These are phyloP conservation scores for Medicago lupulina DNA, from an alignment of 306 rosid species.

Conservation along the genomic window DNA sequence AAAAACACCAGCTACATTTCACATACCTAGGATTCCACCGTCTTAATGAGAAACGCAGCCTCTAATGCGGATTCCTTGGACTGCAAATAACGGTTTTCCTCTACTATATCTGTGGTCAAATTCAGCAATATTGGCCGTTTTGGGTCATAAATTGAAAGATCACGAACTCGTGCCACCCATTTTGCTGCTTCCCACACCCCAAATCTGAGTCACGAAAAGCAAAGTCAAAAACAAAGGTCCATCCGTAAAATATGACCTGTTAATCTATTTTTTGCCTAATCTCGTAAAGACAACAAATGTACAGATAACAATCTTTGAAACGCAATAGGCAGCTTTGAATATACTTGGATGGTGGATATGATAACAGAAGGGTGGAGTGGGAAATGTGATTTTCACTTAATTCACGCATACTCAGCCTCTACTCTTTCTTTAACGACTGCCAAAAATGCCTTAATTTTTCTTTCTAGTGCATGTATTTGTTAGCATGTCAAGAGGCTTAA, in stretches of 20 bases:
- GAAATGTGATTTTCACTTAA: constrained; percentile 19
- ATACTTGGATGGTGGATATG: neutral
- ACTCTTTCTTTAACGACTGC: neutral
- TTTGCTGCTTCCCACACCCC: constrained; percentile 99
- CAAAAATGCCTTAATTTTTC: neutral
- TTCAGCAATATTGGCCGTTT: constrained; percentile 78
- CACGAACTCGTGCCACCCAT: constrained; percentile 91
- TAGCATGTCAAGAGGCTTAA: too few species aligned
- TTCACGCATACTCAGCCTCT: neutral
- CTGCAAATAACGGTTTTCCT: constrained; percentile 89
- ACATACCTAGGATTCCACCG: constrained; percentile 63
- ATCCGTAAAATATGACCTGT: neutral
- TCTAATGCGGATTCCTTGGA: constrained; percentile 93
- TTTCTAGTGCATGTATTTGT: constrained; percentile 1
- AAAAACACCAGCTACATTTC: constrained; percentile 1
- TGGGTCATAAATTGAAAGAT: constrained; percentile 66
- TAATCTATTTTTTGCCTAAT: neutral
- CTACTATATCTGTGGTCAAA: constrained; percentile 77
- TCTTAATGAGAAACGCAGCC: constrained; percentile 79
- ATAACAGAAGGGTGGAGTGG: neutral
- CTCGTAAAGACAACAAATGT: constrained; percentile 16
- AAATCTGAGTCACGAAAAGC: constrained; percentile 63
- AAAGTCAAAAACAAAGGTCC: constrained; percentile 34
- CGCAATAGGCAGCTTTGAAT: constrained; percentile 5
- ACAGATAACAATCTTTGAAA: neutral